A percentile compares a stretch with the other conserved stretches of the same genome.
These are phyloP conservation scores for Daldinia bambusicola DNA, from an alignment of 495 filamentous ascomycete genomes.

Conservation along the genomic window DNA sequence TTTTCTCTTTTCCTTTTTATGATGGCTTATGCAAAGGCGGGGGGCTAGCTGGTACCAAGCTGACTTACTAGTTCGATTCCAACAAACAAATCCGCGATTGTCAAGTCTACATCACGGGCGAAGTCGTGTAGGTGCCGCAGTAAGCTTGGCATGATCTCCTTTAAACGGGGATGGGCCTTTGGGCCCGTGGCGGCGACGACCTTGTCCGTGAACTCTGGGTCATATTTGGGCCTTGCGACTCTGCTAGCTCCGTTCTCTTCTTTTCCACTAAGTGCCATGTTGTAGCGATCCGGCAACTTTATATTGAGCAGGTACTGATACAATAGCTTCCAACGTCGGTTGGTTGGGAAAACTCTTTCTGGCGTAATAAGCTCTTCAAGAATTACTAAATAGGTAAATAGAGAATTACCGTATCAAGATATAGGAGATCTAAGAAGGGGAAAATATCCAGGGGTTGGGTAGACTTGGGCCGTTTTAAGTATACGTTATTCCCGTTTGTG, in stretches of 20 bases:
- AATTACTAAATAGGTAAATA: neutral
- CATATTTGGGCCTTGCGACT: constrained; percentile 46
- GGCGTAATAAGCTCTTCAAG: neutral
- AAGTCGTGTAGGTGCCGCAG: constrained; percentile 68
- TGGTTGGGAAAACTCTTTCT: neutral
- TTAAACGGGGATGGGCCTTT: constrained; percentile 67
- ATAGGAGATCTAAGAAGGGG: neutral
- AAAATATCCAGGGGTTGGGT: neutral
- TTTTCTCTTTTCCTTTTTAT: too few relatives aligned
- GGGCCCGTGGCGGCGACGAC: constrained; percentile 78
- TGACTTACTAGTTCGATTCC: constrained; percentile 56
- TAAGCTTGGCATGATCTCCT: constrained; percentile 63
- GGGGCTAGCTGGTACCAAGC: neutral
- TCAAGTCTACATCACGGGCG: constrained; percentile 67
- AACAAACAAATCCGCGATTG: constrained; percentile 62
- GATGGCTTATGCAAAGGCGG: too few relatives aligned
- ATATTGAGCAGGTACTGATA: neutral
- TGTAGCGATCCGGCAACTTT: neutral
- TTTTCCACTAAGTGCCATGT: constrained; percentile 12
- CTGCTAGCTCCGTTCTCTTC: constrained; percentile 5
- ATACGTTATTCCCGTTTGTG: neutral
- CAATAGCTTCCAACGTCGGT: neutral
- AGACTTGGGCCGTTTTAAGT: neutral
- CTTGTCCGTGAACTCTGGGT: constrained; percentile 72
- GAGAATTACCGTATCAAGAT: neutral